phyloP scores from a whole-genome alignment of 495 filamentous ascomycete species.

The Podospora appendiculata region DNA sequence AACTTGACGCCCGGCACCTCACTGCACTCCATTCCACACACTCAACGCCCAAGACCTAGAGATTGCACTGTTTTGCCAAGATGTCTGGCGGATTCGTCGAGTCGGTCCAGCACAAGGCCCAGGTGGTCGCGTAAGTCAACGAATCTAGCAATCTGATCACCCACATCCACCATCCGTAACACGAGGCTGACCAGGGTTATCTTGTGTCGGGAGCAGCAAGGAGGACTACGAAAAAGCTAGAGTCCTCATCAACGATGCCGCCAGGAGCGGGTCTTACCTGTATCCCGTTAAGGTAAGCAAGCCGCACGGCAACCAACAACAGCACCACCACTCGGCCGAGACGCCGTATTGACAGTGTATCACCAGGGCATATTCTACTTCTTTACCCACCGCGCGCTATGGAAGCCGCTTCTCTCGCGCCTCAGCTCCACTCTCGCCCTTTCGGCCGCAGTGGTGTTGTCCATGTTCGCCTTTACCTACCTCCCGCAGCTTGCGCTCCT shows the following conservation, averaged over 20 bases:
- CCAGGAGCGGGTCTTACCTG: constrained; percentile 67
- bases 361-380: constrained; percentile 67
- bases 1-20: too few relatives aligned
- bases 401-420: constrained; percentile 62
- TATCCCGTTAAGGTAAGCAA: constrained; percentile 71
- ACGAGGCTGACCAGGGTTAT: constrained; percentile 3
- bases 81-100: constrained; percentile 21
- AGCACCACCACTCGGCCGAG: too few relatives aligned
- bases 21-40: background rate
- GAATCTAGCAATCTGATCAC: background rate
- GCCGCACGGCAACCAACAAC: too few relatives aligned
- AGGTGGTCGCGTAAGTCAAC: constrained; percentile 41
- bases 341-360: background rate
- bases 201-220: constrained; percentile 21
- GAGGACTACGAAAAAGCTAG: constrained; percentile 52
- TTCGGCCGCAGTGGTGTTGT: constrained; percentile 55
- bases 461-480: constrained; percentile 86
- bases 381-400: constrained; percentile 51
- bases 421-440: constrained; percentile 62
- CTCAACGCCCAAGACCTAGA: background rate
- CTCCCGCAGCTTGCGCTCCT: constrained; percentile 78
- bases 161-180: background rate
- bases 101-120: constrained; percentile 33
- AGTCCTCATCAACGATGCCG: constrained; percentile 51
- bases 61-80: background rate